Conservation (phyloP, 2,329 filamentous ascomycete genomes). For the Apiospora rasikravindrae region DNA sequence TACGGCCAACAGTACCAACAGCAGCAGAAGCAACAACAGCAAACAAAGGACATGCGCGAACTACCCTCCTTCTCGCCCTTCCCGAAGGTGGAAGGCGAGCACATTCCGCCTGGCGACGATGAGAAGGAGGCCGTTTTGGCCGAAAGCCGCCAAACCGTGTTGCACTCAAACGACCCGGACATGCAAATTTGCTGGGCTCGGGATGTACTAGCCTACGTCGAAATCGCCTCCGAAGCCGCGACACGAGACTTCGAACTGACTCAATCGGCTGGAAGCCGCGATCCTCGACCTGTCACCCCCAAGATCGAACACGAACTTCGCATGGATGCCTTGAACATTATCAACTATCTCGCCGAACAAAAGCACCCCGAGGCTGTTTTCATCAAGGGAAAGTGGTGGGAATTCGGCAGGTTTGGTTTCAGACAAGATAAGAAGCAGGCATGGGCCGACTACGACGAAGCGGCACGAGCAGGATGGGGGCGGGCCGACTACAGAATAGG, state of each 20-base stretch:
- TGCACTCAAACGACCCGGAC: slow-evolving; percentile 92
- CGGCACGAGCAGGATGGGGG: slow-evolving; percentile 78
- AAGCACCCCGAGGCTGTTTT: slow-evolving; percentile 93
- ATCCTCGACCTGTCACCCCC: slow-evolving; percentile 75
- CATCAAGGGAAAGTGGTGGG: slow-evolving; percentile 93
- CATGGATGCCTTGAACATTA: slow-evolving; percentile 88
- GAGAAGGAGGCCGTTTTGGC: slow-evolving; percentile 91
- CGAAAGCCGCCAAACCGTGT: slow-evolving; percentile 79
- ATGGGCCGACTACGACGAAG: slow-evolving; percentile 72
- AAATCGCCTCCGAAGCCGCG: slow-evolving; percentile 79
- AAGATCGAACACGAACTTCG: slow-evolving; percentile 87
- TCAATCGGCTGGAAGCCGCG: slow-evolving; percentile 40
- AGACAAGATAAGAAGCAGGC: slow-evolving; percentile 94
- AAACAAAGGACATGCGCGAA: slow-evolving; percentile 45
- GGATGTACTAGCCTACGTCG: slow-evolving; percentile 87
- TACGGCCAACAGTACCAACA: slow-evolving; percentile 38
- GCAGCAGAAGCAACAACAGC: slow-evolving; percentile 28
- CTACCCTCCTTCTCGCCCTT: slow-evolving; percentile 89
- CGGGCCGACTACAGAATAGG: slow-evolving; percentile 96
- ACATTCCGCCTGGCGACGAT: slow-evolving; percentile 91
- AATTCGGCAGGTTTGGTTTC: slow-evolving; percentile 95
- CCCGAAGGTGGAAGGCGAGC: slow-evolving; percentile 82
- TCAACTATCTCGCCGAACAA: slow-evolving; percentile 87
- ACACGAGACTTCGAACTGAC: slow-evolving; percentile 61
- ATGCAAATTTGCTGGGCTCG: slow-evolving; percentile 98